Conservation (phyloP, 768 basidiomycete species). For the Obba rivulosa region DNA sequence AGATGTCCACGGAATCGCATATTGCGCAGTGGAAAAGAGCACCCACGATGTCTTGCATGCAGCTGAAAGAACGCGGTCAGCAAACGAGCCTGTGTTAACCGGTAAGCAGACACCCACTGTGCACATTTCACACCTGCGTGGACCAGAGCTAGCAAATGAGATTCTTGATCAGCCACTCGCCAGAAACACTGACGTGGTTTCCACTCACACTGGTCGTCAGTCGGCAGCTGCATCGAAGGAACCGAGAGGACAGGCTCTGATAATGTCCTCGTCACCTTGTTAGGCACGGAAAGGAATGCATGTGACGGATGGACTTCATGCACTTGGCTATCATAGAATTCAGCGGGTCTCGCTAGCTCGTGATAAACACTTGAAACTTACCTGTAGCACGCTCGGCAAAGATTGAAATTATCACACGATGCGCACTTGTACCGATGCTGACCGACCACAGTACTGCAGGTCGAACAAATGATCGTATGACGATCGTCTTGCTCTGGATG, state of each 20-base stretch:
- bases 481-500: constrained; percentile 68
- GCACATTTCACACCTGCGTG: constrained; percentile 83
- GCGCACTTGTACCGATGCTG: constrained; percentile 79
- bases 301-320: constrained; percentile 90
- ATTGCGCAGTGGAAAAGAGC: constrained; percentile 91
- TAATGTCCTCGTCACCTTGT: constrained; percentile 39
- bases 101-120: constrained; percentile 51
- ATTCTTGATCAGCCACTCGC: not conserved
- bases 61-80: constrained; percentile 40
- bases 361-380: constrained; percentile 23
- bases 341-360: not conserved
- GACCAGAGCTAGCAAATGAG: constrained; percentile 47
- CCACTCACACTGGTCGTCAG: constrained; percentile 37
- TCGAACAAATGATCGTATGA: constrained; percentile 65
- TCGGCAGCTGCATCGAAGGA: constrained; percentile 10
- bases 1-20: constrained; percentile 81
- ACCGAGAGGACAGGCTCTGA: constrained; percentile 33
- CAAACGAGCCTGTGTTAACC: not conserved
- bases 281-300: constrained; percentile 78
- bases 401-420: constrained; percentile 70
- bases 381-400: constrained; percentile 85
- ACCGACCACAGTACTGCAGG: constrained; percentile 60
- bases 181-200: not conserved
- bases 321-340: constrained; percentile 54
- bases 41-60: constrained; percentile 84